These are phyloP conservation scores for Leptosphaerulina australis DNA, from an alignment of 2,329 filamentous ascomycete species.

Conservation along the genomic window DNA sequence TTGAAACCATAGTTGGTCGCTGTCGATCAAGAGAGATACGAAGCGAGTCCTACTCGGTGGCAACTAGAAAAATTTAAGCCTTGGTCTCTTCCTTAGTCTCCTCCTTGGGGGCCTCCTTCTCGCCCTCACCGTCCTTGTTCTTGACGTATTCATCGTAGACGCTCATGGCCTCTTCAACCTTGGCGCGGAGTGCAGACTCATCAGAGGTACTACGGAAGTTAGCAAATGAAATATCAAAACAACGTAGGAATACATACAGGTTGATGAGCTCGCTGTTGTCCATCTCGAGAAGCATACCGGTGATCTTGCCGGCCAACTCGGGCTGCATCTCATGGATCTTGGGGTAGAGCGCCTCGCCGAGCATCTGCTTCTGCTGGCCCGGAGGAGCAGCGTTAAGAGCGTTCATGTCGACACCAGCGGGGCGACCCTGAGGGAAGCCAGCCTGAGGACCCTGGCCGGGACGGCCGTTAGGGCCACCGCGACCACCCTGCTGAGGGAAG, in stretches of 20 bases:
- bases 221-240: slow-evolving; percentile 36
- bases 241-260: slow-evolving; percentile 71
- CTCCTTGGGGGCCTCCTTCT: slow-evolving; percentile 50
- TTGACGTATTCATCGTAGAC: slow-evolving; percentile 98
- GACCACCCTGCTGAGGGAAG: slow-evolving; percentile 49
- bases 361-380: slow-evolving; percentile 95
- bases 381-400: slow-evolving; percentile 61
- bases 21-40: slow-evolving; percentile 35
- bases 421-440: slow-evolving; percentile 43
- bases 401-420: slow-evolving; percentile 56
- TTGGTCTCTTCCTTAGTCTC: slow-evolving; percentile 55
- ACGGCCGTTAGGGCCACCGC: slow-evolving; percentile 41
- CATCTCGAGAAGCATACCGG: slow-evolving; percentile 99
- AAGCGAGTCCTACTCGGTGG: slow-evolving; percentile 40
- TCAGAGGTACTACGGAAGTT: slow-evolving; percentile 75
- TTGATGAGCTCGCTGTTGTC: slow-evolving; percentile 92
- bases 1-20: slow-evolving; percentile 35
- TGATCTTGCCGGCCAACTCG: slow-evolving; percentile 98
- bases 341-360: slow-evolving; percentile 96
- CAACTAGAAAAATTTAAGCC: slow-evolving; percentile 45
- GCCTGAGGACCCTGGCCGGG: slow-evolving; percentile 41
- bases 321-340: slow-evolving; percentile 96
- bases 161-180: slow-evolving; percentile 95
- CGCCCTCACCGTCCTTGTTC: slow-evolving; percentile 63
- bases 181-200: slow-evolving; percentile 83